Evolutionary conservation across 169 alveolate species (phyloP).

Genomic region (Eimeria brunetti): DNA sequence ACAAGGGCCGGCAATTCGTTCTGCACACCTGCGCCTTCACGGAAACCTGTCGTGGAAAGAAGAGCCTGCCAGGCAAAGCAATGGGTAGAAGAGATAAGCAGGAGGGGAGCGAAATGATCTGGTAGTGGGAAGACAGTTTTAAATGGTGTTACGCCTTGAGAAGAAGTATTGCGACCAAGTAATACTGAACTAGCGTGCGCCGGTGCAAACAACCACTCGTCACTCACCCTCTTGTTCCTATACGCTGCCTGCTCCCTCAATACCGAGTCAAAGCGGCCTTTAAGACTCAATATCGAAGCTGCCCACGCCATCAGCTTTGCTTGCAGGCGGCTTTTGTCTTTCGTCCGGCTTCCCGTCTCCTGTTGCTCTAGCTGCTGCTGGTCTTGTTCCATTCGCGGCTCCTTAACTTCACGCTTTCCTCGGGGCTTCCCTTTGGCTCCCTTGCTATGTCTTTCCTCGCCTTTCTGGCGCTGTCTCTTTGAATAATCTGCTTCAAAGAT

Average conservation of each 20-base stretch:
- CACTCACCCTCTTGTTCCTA: slow-evolving; percentile 39
- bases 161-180: background rate
- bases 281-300: slow-evolving; percentile 24
- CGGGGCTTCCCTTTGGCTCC: background rate
- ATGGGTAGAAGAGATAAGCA: background rate
- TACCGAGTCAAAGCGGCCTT: background rate
- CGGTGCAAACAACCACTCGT: background rate
- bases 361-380: background rate
- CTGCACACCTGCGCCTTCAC: slow-evolving; percentile 67
- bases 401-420: background rate
- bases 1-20: slow-evolving; percentile 46
- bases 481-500: background rate
- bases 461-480: background rate
- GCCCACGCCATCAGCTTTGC: slow-evolving; percentile 33
- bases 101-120: background rate
- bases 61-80: slow-evolving; percentile 28
- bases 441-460: background rate
- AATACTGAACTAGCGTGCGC: background rate
- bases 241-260: slow-evolving; percentile 2
- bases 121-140: background rate
- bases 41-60: slow-evolving; percentile 55
- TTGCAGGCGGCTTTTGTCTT: background rate
- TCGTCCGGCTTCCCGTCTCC: background rate
- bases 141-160: background rate
- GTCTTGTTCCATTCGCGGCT: background rate